phyloP scores from a whole-genome alignment of 257 asterid genomes.

The Nicotiana obtusifolia region DNA sequence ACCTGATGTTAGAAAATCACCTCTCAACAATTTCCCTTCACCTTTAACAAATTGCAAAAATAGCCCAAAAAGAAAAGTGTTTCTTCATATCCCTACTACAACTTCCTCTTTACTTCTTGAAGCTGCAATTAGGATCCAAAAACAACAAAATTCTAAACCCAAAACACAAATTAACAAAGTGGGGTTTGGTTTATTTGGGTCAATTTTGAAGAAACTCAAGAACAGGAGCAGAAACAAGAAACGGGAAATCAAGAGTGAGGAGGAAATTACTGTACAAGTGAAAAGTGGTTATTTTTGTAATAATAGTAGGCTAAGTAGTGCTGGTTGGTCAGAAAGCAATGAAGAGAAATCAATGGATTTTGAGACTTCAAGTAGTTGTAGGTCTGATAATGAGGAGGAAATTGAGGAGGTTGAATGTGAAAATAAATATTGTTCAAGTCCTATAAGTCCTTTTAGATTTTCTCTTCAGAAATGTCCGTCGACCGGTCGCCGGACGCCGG shows the following conservation, averaged over 20 bases:
- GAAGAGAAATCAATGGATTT: constrained; percentile 34
- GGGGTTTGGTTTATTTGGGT: constrained; percentile 55
- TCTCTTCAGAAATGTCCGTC: constrained; percentile 29
- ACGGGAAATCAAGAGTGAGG: constrained; percentile 19
- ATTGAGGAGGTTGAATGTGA: constrained; percentile 9
- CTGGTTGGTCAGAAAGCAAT: constrained; percentile 39
- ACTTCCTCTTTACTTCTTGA: constrained; percentile 68
- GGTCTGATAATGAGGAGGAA: constrained; percentile 24
- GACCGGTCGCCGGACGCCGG: constrained; percentile 52
- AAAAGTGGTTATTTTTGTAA: constrained; percentile 15
- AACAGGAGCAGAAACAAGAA: constrained; percentile 33
- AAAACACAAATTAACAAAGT: constrained; percentile 26
- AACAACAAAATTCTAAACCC: constrained; percentile 32
- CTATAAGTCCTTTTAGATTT: constrained; percentile 30
- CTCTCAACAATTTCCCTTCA: constrained; percentile 25
- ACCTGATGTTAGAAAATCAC: constrained; percentile 49
- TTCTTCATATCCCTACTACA: constrained; percentile 53
- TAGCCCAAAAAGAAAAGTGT: background rate
- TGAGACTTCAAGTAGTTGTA: constrained; percentile 29
- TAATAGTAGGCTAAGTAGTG: constrained; percentile 34
- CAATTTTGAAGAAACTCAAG: constrained; percentile 49
- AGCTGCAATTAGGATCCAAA: constrained; percentile 82
- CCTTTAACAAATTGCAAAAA: background rate
- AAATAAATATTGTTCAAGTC: constrained; percentile 22
- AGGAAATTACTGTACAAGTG: background rate